phyloP scores from a whole-genome alignment of 2,329 filamentous ascomycete species.

The Parastagonospora nodorum region DNA sequence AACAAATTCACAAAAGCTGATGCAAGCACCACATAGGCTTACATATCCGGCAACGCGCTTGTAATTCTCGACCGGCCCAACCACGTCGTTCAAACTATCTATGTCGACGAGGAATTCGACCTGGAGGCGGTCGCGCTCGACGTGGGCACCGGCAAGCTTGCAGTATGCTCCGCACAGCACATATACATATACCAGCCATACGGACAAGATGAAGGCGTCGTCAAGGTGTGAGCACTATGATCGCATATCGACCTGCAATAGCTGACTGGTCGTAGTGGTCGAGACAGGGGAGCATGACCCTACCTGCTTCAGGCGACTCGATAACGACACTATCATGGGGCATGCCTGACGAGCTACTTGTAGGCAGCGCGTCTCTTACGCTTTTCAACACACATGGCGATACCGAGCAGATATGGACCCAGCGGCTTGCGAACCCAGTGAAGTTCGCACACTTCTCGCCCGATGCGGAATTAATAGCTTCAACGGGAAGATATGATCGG shows the following conservation, averaged over 20 bases:
- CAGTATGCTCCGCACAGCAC: conserved; percentile 68
- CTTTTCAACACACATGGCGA: conserved; percentile 66
- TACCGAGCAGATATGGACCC: conserved; percentile 71
- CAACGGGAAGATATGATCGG: conserved; percentile 75
- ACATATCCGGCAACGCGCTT: conserved; percentile 87
- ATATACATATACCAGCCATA: conserved; percentile 82
- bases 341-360: conserved; percentile 78
- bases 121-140: conserved; percentile 82
- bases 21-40: conserved; percentile 61
- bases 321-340: conserved; percentile 82
- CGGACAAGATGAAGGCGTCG: conserved; percentile 68
- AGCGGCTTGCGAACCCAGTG: conserved; percentile 71
- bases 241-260: conserved; percentile 7
- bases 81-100: conserved; percentile 84
- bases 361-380: conserved; percentile 71
- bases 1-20: conserved; percentile 12
- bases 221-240: conserved; percentile 65
- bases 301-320: conserved; percentile 52
- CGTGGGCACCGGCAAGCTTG: conserved; percentile 82
- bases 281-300: conserved; percentile 63
- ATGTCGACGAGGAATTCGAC: conserved; percentile 73
- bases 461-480: conserved; percentile 85
- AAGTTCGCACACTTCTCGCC: conserved; percentile 81
- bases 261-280: conserved; percentile 57
- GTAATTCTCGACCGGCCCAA: conserved; percentile 78